A percentile compares a stretch with the other conserved stretches of the same genome.
Evolutionary conservation across 2,329 filamentous ascomycete species (phyloP).

Genomic region (Cercospora sojina): DNA sequence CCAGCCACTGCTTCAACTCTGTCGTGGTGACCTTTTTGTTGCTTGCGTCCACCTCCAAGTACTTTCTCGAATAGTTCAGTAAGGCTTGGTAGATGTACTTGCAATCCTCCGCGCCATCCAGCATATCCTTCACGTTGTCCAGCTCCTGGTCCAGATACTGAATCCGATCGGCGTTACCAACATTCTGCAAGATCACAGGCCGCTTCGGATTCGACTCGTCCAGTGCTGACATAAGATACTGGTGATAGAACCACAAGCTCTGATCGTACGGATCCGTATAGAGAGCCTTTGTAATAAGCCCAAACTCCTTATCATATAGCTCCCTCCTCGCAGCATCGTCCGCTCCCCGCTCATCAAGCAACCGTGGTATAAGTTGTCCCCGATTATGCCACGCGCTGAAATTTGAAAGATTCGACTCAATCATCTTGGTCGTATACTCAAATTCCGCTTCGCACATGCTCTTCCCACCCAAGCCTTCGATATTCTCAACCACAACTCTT

Average conservation of each 20-base stretch:
- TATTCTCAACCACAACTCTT: constrained; percentile 69
- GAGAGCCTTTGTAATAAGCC: constrained; percentile 71
- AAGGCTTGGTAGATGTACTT: constrained; percentile 91
- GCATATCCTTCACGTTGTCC: constrained; percentile 68
- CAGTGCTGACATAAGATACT: constrained; percentile 72
- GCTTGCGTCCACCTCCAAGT: constrained; percentile 50
- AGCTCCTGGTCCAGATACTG: constrained; percentile 69
- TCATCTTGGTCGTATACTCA: constrained; percentile 87
- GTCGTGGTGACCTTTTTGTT: constrained; percentile 44
- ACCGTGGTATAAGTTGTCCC: constrained; percentile 73
- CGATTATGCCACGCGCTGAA: constrained; percentile 97
- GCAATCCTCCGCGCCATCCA: constrained; percentile 63
- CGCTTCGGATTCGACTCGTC: constrained; percentile 54
- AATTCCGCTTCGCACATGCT: constrained; percentile 76
- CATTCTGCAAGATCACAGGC: constrained; percentile 58
- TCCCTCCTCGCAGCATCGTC: constrained; percentile 60
- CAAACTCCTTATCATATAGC: constrained; percentile 76
- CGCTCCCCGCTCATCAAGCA: constrained; percentile 70
- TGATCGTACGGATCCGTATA: constrained; percentile 92
- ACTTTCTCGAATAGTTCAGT: constrained; percentile 69
- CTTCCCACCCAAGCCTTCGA: constrained; percentile 59
- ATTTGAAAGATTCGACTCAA: constrained; percentile 80
- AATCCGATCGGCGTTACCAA: constrained; percentile 62
- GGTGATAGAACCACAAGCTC: constrained; percentile 95
- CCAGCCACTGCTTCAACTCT: constrained; percentile 56